A percentile compares a stretch with the other conserved stretches of the same genome.
These are phyloP conservation scores for Oryza coarctata DNA, from an alignment of 176 grass and related monocot species.

Conservation along the genomic window DNA sequence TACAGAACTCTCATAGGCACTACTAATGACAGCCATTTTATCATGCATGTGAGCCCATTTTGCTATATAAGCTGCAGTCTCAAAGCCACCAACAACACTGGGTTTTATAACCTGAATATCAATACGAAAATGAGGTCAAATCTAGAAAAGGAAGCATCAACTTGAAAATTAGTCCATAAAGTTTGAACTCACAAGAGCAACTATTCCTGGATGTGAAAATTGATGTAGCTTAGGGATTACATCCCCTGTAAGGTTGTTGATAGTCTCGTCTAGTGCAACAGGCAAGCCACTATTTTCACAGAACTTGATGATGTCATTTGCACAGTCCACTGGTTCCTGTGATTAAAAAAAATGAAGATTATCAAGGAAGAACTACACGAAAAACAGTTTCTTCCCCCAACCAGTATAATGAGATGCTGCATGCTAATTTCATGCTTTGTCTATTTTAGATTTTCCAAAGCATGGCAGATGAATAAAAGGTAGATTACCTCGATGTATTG, in stretches of 20 bases:
- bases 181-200: conserved; percentile 77
- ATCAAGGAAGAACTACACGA: conserved; percentile 37
- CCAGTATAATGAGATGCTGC: conserved; percentile 12
- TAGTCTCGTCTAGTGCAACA: conserved; percentile 90
- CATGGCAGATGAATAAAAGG: conserved; percentile 3
- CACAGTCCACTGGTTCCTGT: conserved; percentile 82
- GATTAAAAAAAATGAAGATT: conserved; percentile 29
- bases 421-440: not conserved
- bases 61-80: conserved; percentile 75
- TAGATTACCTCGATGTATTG: conserved; percentile 90
- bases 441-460: conserved; percentile 26
- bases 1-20: conserved; percentile 87
- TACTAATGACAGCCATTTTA: conserved; percentile 89
- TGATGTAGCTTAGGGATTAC: conserved; percentile 59
- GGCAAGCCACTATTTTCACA: conserved; percentile 80
- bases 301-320: conserved; percentile 80
- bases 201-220: conserved; percentile 86
- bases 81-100: conserved; percentile 87
- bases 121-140: conserved; percentile 37
- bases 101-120: conserved; percentile 87
- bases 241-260: conserved; percentile 79
- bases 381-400: conserved; percentile 17
- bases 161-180: conserved; percentile 32
- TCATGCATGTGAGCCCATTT: conserved; percentile 89
- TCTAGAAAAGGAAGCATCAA: conserved; percentile 35